Evolutionary conservation across 1,139 yeast species (phyloP).

Genomic region (Arxiozyma slooffiae): DNA sequence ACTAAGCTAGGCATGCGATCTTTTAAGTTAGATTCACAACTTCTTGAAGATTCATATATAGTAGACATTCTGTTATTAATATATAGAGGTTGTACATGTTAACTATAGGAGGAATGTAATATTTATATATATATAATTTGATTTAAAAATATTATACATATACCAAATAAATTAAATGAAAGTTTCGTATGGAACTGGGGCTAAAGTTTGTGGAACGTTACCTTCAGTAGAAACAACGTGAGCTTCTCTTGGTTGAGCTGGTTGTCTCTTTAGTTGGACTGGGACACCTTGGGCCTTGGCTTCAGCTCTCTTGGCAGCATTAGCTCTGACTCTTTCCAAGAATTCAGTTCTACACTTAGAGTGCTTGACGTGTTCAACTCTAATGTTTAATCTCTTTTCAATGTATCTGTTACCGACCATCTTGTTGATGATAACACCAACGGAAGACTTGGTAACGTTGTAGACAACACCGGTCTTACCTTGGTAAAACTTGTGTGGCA

Average conservation of each 20-base stretch:
- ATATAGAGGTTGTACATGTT: constrained; percentile 11
- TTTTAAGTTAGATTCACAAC: no score
- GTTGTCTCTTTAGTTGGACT: constrained; percentile 94
- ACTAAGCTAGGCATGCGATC: background rate
- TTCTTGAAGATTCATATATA: background rate
- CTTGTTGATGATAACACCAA: constrained; percentile 97
- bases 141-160: constrained; percentile 3
- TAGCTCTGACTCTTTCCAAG: constrained; percentile 93
- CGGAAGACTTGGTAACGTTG: constrained; percentile 97
- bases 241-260: constrained; percentile 93
- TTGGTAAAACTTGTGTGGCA: constrained; percentile 99
- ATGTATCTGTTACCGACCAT: constrained; percentile 98
- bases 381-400: constrained; percentile 97
- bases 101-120: constrained; percentile 10
- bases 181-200: constrained; percentile 99
- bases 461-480: constrained; percentile 99
- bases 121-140: background rate
- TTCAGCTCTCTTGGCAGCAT: constrained; percentile 87
- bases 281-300: constrained; percentile 93
- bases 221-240: constrained; percentile 69
- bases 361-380: constrained; percentile 98
- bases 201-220: constrained; percentile 90
- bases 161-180: constrained; percentile 58
- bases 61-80: constrained; percentile 2
- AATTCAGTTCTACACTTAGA: constrained; percentile 99